Conservation (phyloP, 1,284 basidiomycete genomes). For the Fomitopsis schrenkii region DNA sequence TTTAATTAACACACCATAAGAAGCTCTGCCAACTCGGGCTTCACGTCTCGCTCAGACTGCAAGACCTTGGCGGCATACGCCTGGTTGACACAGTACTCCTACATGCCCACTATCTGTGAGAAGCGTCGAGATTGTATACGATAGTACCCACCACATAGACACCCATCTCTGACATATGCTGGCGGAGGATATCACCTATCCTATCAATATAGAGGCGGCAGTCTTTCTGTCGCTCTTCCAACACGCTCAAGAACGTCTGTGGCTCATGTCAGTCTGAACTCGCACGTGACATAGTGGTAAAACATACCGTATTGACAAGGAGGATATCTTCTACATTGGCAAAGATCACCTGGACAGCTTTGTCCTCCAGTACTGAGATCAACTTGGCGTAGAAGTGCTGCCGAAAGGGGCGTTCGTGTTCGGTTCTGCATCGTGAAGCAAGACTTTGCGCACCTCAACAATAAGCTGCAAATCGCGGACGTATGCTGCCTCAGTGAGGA, state of each 20-base stretch:
- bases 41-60: conserved; percentile 67
- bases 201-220: conserved; percentile 86
- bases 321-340: conserved; percentile 92
- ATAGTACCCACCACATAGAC: conserved; percentile 67
- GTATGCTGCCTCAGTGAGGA: conserved; percentile 83
- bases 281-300: neutral
- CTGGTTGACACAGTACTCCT: conserved; percentile 94
- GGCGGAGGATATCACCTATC: conserved; percentile 82
- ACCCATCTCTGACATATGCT: conserved; percentile 72
- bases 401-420: neutral
- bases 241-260: conserved; percentile 75
- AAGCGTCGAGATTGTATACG: neutral
- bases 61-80: conserved; percentile 75
- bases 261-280: conserved; percentile 5
- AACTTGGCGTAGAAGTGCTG: conserved; percentile 83
- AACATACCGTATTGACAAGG: conserved; percentile 75
- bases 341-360: conserved; percentile 83
- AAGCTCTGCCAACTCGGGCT: conserved; percentile 60
- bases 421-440: neutral
- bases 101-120: neutral
- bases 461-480: conserved; percentile 88
- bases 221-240: conserved; percentile 89
- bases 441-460: conserved; percentile 58
- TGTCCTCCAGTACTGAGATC: conserved; percentile 69
- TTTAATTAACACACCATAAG: conserved; percentile 50